Evolutionary conservation across 2,329 filamentous ascomycete species (phyloP), one percentile per base, ranked within the genome.

Genomic region (Colletotrichum navitas): DNA sequence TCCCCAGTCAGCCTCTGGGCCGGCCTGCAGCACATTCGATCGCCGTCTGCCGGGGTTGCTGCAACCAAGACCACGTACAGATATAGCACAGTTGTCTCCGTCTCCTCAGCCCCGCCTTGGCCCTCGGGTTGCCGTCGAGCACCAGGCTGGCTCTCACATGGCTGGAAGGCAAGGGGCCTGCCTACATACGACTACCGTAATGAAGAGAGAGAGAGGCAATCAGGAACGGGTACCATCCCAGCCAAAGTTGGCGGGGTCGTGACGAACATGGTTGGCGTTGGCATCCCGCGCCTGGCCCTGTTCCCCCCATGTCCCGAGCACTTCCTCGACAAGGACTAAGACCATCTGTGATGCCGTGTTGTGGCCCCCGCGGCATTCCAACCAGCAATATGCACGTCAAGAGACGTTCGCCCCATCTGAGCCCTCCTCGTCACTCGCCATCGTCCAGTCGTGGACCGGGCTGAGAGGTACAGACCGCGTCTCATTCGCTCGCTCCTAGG

Each of bases 341-440:
- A 49, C 69, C 47, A 64, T 21, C 24, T 64, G 56, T 45, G 24
- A 47, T 45, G 45, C 52, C 52, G 52, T 59, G 12, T 36, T 34
- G 59, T 52, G 68, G 52, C 59, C 36, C 52, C 63, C 45, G 34
- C 62, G 16, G 41, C n/a, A 45, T 24, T 45, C 52, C 41, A 69
- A 69, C 59, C 61, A 66, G 67, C 70, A 71, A 71, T 34, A 72
- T 72, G 67, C 70, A 66, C 70, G 67, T 72, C 70, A 66, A 66
- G 49, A 70, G 66, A 61, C 59, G 54, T 52, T 47, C 43, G 59
- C 59, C 68, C 65, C 68, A 63, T 71, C 68, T 59, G 41, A 63
- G 59, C 65, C 68, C 68, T 4, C 29, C 29, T 29, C 29, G 59
- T 59, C 65, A 26, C 52, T 69, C 52, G 39, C 49, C 45, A 58